phyloP scores from a whole-genome alignment of 495 filamentous ascomycete genomes.

The Chaetomium cochliodes region DNA sequence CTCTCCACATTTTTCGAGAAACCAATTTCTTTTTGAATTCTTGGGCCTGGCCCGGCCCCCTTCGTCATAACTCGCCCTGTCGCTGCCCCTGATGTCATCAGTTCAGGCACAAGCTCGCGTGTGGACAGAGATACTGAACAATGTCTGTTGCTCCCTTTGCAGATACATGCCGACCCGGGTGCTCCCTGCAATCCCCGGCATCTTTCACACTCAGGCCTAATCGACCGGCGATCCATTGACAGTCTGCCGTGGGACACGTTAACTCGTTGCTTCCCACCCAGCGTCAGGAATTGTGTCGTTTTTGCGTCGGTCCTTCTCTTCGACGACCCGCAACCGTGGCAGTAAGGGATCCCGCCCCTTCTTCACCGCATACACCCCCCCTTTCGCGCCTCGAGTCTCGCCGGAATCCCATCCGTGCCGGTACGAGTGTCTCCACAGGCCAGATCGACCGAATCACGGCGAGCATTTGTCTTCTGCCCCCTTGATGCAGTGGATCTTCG shows the following conservation, averaged over 20 bases:
- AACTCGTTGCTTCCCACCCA: constrained; percentile 64
- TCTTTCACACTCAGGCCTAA: constrained; percentile 51
- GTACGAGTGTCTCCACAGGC: constrained; percentile 16
- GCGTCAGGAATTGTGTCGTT: constrained; percentile 49
- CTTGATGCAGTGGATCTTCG: constrained; percentile 34
- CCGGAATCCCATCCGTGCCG: constrained; percentile 22
- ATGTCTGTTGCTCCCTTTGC: constrained; percentile 42
- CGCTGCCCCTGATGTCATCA: constrained; percentile 30
- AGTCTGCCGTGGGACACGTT: constrained; percentile 67
- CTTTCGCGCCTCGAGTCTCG: constrained; percentile 14
- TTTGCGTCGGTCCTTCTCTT: constrained; percentile 47
- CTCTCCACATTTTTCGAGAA: constrained; percentile 20
- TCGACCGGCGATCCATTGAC: constrained; percentile 42
- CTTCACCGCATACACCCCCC: constrained; percentile 16
- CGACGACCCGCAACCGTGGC: constrained; percentile 57
- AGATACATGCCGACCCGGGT: constrained; percentile 47
- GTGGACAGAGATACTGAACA: constrained; percentile 21
- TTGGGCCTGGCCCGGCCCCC: constrained; percentile 3
- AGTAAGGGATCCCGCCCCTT: constrained; percentile 58
- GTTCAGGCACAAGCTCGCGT: constrained; percentile 35
- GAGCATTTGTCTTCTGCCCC: constrained; percentile 26
- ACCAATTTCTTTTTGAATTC: constrained; percentile 30
- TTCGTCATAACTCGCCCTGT: constrained; percentile 12
- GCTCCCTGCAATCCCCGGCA: constrained; percentile 51
- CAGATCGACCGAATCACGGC: constrained; percentile 32